Evolutionary conservation across 768 basidiomycete genomes (phyloP), one percentile per base, ranked within the genome.

Genomic region (Tricholoma sp.): DNA sequence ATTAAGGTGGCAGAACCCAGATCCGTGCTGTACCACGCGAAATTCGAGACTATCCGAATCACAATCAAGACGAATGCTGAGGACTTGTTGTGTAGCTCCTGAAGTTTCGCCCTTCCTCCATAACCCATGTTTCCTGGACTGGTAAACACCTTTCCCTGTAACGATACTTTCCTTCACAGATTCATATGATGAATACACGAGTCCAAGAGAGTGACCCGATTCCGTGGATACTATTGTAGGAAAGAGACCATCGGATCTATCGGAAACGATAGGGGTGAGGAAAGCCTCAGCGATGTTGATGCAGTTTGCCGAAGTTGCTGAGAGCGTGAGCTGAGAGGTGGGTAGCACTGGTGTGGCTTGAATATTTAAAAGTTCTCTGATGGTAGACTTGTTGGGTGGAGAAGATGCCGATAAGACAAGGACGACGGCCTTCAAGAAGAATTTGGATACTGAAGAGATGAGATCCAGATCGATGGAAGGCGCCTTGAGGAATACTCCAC

Each of bases 81-180:
- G 73, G 54, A 99, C 82, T 15, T 91, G 83, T 65, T 99, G 97
- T 3, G 89, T 91, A 13, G 96, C 89, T 12, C 96, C 96, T 13
- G 93, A 95, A 0, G 94, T 95, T 73, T 93, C 95, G 13, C 97
- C 97, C 68, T 99, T 99, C 51, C 89, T 78, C 97, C 97, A 99
- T 32, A 98, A 75, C 13, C 95, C 95, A 65, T 96, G 92, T 67
- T 91, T 94, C 58, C 97, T 85, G 17, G 95, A 98, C 68, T 98
- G 94, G 68, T 99, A 99, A 11, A 96, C 88, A 13, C 97, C 97
- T 66, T 86, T 88, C 28, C 94, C 93, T 2, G 93, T 87, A 36
- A 84, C 58, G 68, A 99, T 93, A 62, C 90, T 89, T 69, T 95
- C 91, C 50, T 80, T 81, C 63, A 98, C 79, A 4, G 94, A 96